Percentiles rank a stretch among this genome's conserved stretches.
phyloP scores from a whole-genome alignment of 257 asterid genomes.

The Solanum virginianum region DNA sequence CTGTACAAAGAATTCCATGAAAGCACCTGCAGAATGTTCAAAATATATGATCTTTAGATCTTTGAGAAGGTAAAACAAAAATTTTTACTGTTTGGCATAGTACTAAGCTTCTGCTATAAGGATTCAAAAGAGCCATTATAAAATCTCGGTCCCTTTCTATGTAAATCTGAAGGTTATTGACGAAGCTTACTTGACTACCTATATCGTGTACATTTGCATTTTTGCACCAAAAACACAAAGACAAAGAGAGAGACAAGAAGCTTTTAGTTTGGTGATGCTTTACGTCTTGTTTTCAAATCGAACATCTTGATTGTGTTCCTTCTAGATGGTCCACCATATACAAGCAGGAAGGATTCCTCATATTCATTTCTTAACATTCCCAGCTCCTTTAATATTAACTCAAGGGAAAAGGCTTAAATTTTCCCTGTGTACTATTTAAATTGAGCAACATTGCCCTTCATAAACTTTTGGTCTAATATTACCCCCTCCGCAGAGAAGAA shows the following conservation, averaged over 20 bases:
- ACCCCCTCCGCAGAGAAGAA: not conserved
- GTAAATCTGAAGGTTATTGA: not conserved
- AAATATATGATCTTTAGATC: not conserved
- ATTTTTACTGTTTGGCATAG: not conserved
- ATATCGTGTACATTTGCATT: not conserved
- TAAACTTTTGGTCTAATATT: not conserved
- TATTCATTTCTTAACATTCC: not conserved
- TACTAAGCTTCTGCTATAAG: not conserved
- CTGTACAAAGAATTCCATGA: constrained; percentile 14
- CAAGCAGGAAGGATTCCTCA: not conserved
- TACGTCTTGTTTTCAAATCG: not conserved
- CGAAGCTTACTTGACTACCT: not conserved
- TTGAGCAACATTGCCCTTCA: not conserved
- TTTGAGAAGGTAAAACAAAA: not conserved
- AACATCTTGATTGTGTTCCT: not conserved
- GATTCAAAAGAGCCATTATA: not conserved
- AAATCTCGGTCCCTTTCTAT: not conserved
- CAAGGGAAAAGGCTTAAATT: not conserved
- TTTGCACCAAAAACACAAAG: not conserved
- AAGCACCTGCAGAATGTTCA: constrained; percentile 25
- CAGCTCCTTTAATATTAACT: not conserved
- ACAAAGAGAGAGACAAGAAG: not conserved
- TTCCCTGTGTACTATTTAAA: not conserved
- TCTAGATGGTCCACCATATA: not conserved
- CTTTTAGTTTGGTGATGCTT: not conserved